Evolutionary conservation across 495 filamentous ascomycete genomes (phyloP), one percentile per base, ranked within the genome.

Genomic region (Podospora bellae-mahoneyi): DNA sequence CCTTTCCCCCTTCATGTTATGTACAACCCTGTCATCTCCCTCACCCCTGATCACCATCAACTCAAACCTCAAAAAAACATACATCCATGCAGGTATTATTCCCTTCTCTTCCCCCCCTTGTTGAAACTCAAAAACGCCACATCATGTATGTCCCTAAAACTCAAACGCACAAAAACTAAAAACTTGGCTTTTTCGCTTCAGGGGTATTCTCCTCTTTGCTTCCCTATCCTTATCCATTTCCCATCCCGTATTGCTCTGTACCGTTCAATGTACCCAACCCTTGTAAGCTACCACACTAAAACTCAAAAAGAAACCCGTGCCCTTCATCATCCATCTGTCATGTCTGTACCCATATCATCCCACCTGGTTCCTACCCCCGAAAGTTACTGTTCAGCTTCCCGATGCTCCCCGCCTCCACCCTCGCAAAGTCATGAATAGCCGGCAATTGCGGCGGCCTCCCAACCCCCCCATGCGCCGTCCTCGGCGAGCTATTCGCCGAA

Each of bases 401-500:
- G 9, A 48, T 48, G 2, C 9, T 13, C 39, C 39, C 39, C 9
- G 39, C 7, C 1, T 48, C 39, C 39, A 48, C 39, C 39, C 9
- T 48, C 7, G 39, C 39, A 16, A 48, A 48, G 15, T 16, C 15
- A 48, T 48, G 39, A 48, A 48, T 48, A 5, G 39, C 6, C 9
- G 39, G 39, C 39, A 48, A 32, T 7, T 32, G 39, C 39, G 34
- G 5, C 34, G 10, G 10, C 34, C 34, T 10, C 5, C 10, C 10
- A 0, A 16, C 1, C 39, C 39, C 39, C 1, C 55, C 55, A 26
- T 58, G 55, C 55, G 55, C 55, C n/a, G 55, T 58, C 23, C 55
- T 58, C n/a, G 55, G 55, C n/a, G 55, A 58, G 23, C 55, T 58
- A n/a, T 58, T 58, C 6, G 55, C 55, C n/a, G 55, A 58, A 13